These are phyloP conservation scores for Carex scoparia DNA, from an alignment of 176 grass and related monocot species.

Conservation along the genomic window DNA sequence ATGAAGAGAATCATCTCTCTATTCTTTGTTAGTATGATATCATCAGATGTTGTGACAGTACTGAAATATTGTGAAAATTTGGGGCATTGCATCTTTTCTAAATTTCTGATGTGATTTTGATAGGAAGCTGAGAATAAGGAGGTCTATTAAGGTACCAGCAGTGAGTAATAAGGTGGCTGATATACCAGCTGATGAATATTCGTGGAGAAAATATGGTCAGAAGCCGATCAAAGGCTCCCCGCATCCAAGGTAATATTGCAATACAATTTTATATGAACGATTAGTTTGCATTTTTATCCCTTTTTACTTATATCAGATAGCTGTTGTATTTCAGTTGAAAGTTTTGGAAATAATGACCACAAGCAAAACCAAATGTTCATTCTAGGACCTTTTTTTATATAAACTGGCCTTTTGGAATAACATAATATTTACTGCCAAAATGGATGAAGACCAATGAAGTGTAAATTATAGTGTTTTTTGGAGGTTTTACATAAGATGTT, in stretches of 20 bases:
- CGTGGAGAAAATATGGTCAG: constrained; percentile 96
- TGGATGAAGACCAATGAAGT: not conserved
- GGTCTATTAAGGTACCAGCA: constrained; percentile 94
- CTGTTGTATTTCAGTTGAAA: not conserved
- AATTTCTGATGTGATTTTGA: constrained; percentile 8
- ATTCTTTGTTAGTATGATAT: not conserved
- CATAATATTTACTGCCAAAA: not conserved
- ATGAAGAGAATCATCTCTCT: not conserved
- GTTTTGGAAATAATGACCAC: not conserved
- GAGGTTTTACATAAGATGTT: not conserved
- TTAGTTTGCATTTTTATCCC: not conserved
- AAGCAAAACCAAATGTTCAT: not conserved
- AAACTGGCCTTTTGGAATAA: not conserved
- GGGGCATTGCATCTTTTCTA: not conserved
- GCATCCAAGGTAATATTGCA: constrained; percentile 72
- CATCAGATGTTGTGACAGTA: not conserved
- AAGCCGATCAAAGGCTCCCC: constrained; percentile 99
- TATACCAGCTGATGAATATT: constrained; percentile 90
- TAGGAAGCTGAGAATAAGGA: constrained; percentile 86
- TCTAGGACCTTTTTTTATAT: not conserved
- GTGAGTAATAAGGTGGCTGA: constrained; percentile 93
- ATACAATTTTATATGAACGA: not conserved
- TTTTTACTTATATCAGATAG: not conserved
- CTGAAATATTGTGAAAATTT: not conserved
- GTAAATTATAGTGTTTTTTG: not conserved